Evolutionary conservation across 257 asterid species (phyloP), one percentile per base, ranked within the genome.

Genomic region (Datura wrightii): DNA sequence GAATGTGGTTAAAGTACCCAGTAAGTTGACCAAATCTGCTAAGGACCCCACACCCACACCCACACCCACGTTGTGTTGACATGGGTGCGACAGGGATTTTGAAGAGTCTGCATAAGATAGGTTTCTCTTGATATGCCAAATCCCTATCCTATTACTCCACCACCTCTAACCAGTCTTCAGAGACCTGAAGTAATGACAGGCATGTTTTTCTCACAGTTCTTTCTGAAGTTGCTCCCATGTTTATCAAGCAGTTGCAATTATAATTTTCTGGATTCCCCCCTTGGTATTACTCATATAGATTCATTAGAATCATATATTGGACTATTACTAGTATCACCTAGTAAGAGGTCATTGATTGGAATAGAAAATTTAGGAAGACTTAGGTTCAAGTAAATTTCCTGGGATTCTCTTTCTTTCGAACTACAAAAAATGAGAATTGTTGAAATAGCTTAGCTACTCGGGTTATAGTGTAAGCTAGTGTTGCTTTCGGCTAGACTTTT

Each of bases 61-160:
- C 11, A n/a, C 65, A 59, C 13, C 10, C 36, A 14, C 31, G 70
- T 63, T 7, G 18, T 63, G 8, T 63, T 41, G 10, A 63, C 42
- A 31, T 0, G 0, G 1, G 42, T 63, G 8, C 1, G 16, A 63
- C 36, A 63, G 24, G 39, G 34, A 62, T 62, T 0, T 10, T 5
- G 41, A 62, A 62, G 41, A 24, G 16, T 62, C 5, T 62, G 10
- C 6, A 62, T 14, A 24, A 62, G 3, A 24, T 24, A 4, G 41
- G 70, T 62, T 13, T 62, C 44, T 46, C 48, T 74, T 74, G 58
- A 48, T 48, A 19, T 74, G 80, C 42, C 58, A 74, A 48, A 50
- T 74, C 56, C 18, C 60, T 74, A 11, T 74, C 13, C 44, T 48
- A 48, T 24, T 76, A 76, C 62, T 50, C 8, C 44, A 24, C 81